Percentiles rank a stretch among this genome's conserved stretches.
Conservation (phyloP, 495 filamentous ascomycete genomes). For the Chaetomium fimeti region DNA sequence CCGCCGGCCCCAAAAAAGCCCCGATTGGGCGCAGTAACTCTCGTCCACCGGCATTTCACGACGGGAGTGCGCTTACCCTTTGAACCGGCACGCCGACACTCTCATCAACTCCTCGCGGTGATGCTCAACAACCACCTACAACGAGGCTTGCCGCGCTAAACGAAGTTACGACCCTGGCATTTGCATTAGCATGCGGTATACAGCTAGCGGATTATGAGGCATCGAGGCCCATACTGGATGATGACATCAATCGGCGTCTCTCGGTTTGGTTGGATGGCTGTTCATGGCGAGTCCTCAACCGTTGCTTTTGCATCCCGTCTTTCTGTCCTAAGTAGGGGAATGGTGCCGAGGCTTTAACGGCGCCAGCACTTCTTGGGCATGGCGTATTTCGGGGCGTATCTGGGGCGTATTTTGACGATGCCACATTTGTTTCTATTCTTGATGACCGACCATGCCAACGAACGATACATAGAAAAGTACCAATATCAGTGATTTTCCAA, state of each 20-base stretch:
- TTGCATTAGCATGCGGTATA: neutral
- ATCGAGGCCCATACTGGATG: neutral
- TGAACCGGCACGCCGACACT: neutral
- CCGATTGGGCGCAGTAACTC: neutral
- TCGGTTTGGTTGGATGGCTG: neutral
- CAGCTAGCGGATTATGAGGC: neutral
- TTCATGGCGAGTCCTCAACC: neutral
- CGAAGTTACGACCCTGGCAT: slow-evolving; percentile 6
- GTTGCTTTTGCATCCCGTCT: neutral
- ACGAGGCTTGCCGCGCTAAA: neutral
- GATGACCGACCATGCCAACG: slow-evolving; percentile 5
- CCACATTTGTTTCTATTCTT: neutral
- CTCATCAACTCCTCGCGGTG: neutral
- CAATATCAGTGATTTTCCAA: neutral
- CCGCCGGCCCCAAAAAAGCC: neutral
- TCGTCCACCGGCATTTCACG: neutral
- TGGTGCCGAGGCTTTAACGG: neutral
- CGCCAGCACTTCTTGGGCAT: neutral
- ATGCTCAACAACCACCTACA: neutral
- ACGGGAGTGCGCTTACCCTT: neutral
- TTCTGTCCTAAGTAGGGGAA: neutral
- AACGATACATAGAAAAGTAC: slow-evolving; percentile 8
- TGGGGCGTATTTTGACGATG: neutral
- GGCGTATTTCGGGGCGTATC: neutral
- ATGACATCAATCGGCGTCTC: neutral